These are phyloP conservation scores for Saccharum officinarum DNA, from an alignment of 176 grass and related monocot species.

Conservation along the genomic window DNA sequence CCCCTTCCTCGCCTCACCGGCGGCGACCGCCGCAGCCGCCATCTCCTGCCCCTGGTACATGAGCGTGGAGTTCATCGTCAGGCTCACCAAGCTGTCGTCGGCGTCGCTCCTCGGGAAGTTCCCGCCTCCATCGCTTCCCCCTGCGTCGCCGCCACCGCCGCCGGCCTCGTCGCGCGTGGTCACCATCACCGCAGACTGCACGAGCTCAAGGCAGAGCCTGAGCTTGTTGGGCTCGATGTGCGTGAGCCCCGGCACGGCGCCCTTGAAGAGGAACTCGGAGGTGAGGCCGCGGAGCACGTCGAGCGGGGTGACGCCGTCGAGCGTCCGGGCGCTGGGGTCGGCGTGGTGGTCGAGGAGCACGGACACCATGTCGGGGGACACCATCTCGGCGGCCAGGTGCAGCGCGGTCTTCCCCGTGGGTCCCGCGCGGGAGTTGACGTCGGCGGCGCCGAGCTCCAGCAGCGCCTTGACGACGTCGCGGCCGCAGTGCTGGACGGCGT, in stretches of 20 bases:
- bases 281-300: conserved; percentile 91
- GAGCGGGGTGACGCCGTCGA: conserved; percentile 78
- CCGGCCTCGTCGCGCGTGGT: conserved; percentile 75
- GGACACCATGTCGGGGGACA: conserved; percentile 92
- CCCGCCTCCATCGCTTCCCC: conserved; percentile 38
- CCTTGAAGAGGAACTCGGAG: conserved; percentile 99
- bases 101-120: conserved; percentile 41
- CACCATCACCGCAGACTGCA: conserved; percentile 90
- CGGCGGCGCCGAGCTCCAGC: conserved; percentile 94
- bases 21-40: conserved; percentile 16
- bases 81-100: conserved; percentile 82
- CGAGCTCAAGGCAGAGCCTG: conserved; percentile 91
- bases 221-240: conserved; percentile 99
- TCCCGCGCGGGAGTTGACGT: conserved; percentile 82
- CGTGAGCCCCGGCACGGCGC: conserved; percentile 79
- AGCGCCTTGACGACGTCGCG: conserved; percentile 98
- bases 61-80: conserved; percentile 85
- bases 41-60: conserved; percentile 79
- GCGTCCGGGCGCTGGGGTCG: conserved; percentile 74
- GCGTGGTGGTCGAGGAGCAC: conserved; percentile 98
- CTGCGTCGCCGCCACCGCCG: conserved; percentile 1
- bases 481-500: conserved; percentile 85
- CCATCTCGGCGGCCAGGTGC: conserved; percentile 91
- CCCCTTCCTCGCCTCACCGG: conserved; percentile 52
- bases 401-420: conserved; percentile 80